Conservation (phyloP, 202 grass and related monocot genomes). For the Musa balbisiana region DNA sequence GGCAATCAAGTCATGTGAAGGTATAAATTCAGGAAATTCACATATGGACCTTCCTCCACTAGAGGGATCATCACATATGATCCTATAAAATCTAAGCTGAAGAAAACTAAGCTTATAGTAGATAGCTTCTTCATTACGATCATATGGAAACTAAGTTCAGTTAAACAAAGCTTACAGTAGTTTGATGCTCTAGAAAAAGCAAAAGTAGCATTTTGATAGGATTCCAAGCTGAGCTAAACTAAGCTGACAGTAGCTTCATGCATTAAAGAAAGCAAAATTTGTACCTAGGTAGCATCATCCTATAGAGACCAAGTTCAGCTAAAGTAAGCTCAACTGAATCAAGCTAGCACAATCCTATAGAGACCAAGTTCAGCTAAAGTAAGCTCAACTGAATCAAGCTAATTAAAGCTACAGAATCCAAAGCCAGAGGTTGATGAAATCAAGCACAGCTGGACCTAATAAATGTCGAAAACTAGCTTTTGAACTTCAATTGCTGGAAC, state of each 20-base stretch:
- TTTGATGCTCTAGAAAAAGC: not conserved
- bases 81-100: not conserved
- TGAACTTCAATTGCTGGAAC: not conserved
- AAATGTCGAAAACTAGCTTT: not conserved
- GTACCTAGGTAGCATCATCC: not conserved
- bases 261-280: not conserved
- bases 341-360: not conserved
- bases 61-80: not conserved
- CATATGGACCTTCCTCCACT: too few relatives aligned
- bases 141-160: not conserved
- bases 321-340: not conserved
- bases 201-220: not conserved
- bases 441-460: not conserved
- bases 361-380: not conserved
- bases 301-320: not conserved
- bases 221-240: not conserved
- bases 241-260: not conserved
- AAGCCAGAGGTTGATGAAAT: not conserved
- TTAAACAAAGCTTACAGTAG: not conserved
- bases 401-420: not conserved
- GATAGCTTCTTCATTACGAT: not conserved
- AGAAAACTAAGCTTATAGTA: not conserved
- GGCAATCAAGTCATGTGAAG: too few relatives aligned
- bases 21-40: too few relatives aligned
- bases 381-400: not conserved